These are phyloP conservation scores for Phytophthora uliginosa DNA, from an alignment of 352 stramenopile genomes.

Conservation along the genomic window DNA sequence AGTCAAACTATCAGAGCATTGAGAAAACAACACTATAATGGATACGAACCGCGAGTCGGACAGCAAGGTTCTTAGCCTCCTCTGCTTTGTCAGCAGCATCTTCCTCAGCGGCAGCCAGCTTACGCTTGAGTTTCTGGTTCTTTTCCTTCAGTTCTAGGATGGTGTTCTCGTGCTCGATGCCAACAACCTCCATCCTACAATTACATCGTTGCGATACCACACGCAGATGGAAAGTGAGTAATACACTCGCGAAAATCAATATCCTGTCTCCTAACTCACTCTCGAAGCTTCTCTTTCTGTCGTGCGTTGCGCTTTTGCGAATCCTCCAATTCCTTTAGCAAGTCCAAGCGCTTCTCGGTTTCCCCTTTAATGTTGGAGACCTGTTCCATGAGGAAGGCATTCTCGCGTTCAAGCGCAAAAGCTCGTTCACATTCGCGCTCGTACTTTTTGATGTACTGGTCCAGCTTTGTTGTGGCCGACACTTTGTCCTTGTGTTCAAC, in stretches of 20 bases:
- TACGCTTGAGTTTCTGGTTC: constrained; percentile 79
- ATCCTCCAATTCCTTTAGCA: constrained; percentile 76
- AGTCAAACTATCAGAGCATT: too few species aligned
- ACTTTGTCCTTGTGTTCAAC: constrained; percentile 81
- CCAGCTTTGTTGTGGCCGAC: constrained; percentile 65
- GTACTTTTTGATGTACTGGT: constrained; percentile 88
- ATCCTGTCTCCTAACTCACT: constrained; percentile 37
- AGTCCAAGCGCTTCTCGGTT: constrained; percentile 77
- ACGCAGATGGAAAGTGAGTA: not conserved
- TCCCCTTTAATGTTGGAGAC: constrained; percentile 79
- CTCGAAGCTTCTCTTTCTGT: constrained; percentile 78
- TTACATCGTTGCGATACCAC: not conserved
- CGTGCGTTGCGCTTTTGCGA: constrained; percentile 74
- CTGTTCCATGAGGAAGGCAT: constrained; percentile 74
- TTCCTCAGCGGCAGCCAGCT: constrained; percentile 60
- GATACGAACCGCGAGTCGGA: constrained; percentile 66
- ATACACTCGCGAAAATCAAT: not conserved
- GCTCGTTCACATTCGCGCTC: constrained; percentile 77
- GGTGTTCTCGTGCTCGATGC: constrained; percentile 78
- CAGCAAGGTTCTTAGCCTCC: constrained; percentile 73
- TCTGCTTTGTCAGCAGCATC: constrained; percentile 60
- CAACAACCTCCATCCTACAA: constrained; percentile 70
- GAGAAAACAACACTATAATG: not conserved
- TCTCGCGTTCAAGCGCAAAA: constrained; percentile 72
- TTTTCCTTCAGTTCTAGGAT: constrained; percentile 85